These are phyloP conservation scores for Xylaria telfairii DNA, from an alignment of 495 filamentous ascomycete species.

Conservation along the genomic window DNA sequence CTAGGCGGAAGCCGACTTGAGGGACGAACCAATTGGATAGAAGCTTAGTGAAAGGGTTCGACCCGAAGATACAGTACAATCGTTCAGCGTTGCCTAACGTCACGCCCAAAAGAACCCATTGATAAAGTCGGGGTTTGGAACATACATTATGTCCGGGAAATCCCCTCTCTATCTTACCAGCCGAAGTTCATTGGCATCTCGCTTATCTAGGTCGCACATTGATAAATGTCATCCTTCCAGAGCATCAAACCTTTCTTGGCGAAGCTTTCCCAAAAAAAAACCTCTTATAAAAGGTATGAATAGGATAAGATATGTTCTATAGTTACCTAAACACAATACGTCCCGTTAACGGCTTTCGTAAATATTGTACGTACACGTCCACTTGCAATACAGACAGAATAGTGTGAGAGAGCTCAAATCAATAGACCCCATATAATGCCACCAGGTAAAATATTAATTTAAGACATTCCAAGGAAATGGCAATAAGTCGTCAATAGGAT, in stretches of 20 bases:
- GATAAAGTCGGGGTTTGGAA: background rate
- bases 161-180: background rate
- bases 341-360: too few species aligned
- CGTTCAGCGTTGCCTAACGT: background rate
- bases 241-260: background rate
- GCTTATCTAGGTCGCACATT: slow-evolving; percentile 11
- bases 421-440: background rate
- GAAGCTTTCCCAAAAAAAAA: too few species aligned
- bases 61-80: background rate
- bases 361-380: background rate
- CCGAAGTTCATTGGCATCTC: background rate
- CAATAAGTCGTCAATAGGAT: background rate
- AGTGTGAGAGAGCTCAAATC: background rate
- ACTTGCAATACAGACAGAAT: too few species aligned
- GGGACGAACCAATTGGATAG: background rate
- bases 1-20: background rate
- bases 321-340: too few species aligned
- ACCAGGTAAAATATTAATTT: too few species aligned
- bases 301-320: too few species aligned
- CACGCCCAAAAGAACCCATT: background rate
- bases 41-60: background rate
- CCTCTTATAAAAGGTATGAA: too few species aligned
- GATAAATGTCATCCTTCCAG: background rate
- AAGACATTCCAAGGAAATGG: too few species aligned
- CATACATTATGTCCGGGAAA: background rate